Percentiles rank a stretch among this genome's conserved stretches.
phyloP scores from a whole-genome alignment of 352 stramenopile genomes.

The Globisporangium nagaii region DNA sequence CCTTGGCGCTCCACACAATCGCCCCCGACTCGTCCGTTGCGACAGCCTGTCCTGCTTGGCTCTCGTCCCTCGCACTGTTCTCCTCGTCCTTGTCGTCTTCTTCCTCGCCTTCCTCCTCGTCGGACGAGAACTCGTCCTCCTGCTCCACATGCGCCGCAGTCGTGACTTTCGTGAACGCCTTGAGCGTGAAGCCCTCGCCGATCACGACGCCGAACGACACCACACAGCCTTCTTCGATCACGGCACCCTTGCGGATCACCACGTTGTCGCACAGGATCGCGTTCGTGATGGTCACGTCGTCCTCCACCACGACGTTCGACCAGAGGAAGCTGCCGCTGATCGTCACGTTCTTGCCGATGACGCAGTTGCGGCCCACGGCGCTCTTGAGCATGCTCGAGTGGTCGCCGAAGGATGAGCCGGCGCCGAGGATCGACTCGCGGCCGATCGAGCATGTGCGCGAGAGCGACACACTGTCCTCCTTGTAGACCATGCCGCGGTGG shows the following conservation, averaged over 20 bases:
- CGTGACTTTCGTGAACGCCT: slow-evolving; percentile 79
- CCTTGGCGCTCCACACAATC: slow-evolving; percentile 52
- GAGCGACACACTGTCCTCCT: slow-evolving; percentile 61
- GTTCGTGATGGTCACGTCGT: slow-evolving; percentile 64
- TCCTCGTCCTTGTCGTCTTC: slow-evolving; percentile 12
- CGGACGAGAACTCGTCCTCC: slow-evolving; percentile 74
- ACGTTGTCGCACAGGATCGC: slow-evolving; percentile 85
- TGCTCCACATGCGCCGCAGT: slow-evolving; percentile 42
- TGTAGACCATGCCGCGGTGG: slow-evolving; percentile 80
- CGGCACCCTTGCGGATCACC: slow-evolving; percentile 58
- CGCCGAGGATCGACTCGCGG: slow-evolving; percentile 71
- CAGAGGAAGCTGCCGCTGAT: slow-evolving; percentile 80
- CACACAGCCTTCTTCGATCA: slow-evolving; percentile 68
- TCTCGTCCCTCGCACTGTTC: neutral
- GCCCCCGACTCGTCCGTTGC: slow-evolving; percentile 2
- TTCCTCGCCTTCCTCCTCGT: slow-evolving; percentile 34
- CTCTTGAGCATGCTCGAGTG: slow-evolving; percentile 52
- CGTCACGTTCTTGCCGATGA: slow-evolving; percentile 61
- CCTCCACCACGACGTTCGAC: slow-evolving; percentile 77
- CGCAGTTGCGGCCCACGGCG: slow-evolving; percentile 63
- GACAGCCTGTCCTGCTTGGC: neutral
- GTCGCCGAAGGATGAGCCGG: slow-evolving; percentile 48
- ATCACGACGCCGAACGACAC: slow-evolving; percentile 82
- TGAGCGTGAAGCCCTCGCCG: slow-evolving; percentile 58
- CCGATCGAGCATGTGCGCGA: slow-evolving; percentile 60